These are phyloP conservation scores for Trametes elegans DNA, from an alignment of 768 basidiomycete genomes.

Conservation along the genomic window DNA sequence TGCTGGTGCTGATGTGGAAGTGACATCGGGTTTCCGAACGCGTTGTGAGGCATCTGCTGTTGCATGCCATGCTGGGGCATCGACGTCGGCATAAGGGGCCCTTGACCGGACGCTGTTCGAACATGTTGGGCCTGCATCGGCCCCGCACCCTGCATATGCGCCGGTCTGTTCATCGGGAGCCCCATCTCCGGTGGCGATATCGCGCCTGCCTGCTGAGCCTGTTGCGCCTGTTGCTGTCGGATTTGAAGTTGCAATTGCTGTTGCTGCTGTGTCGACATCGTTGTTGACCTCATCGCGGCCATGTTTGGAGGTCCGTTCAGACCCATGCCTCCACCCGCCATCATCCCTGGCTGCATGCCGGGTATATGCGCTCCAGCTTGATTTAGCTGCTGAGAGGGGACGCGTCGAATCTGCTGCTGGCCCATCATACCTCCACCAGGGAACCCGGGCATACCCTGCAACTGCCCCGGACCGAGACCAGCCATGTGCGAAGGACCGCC, in stretches of 20 bases:
- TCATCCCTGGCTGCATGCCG: conserved; percentile 38
- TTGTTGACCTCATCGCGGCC: conserved; percentile 33
- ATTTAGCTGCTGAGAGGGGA: conserved; percentile 55
- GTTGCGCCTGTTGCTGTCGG: conserved; percentile 37
- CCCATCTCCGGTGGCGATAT: conserved; percentile 44
- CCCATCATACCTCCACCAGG: conserved; percentile 38
- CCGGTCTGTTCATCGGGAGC: conserved; percentile 37
- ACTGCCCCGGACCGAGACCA: conserved; percentile 34
- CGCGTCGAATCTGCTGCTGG: conserved; percentile 44
- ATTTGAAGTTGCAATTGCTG: conserved; percentile 31
- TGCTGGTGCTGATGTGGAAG: conserved; percentile 39
- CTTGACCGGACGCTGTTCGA: conserved; percentile 43
- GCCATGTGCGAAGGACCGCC: conserved; percentile 37
- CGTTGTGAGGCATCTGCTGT: conserved; percentile 23
- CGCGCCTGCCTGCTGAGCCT: conserved; percentile 32
- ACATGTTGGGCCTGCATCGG: conserved; percentile 43
- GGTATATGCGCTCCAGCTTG: conserved; percentile 35
- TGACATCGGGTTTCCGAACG: conserved; percentile 38
- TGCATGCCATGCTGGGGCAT: conserved; percentile 34
- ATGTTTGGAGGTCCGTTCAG: conserved; percentile 45
- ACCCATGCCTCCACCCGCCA: conserved; percentile 34
- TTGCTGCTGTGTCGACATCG: conserved; percentile 27
- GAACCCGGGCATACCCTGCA: conserved; percentile 43
- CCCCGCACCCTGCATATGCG: conserved; percentile 30
- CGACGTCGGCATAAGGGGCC: conserved; percentile 48